Evolutionary conservation across 176 grass and related monocot species (phyloP).

Genomic region (Pharus latifolius): DNA sequence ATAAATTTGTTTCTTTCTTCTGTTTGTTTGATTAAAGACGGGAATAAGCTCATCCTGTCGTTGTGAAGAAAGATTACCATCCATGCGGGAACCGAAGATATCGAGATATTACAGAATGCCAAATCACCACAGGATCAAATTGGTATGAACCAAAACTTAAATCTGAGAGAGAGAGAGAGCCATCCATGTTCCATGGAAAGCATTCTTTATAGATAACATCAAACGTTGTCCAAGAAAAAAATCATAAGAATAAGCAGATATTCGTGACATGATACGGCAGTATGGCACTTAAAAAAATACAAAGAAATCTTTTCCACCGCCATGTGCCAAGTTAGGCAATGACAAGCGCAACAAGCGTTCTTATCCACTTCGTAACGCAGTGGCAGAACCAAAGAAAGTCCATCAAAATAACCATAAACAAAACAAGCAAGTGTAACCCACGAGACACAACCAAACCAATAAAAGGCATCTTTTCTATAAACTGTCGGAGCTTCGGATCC

Average conservation of each 20-base stretch:
- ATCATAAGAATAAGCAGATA: background rate
- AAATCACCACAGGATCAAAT: background rate
- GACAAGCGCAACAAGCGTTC: background rate
- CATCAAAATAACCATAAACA: background rate
- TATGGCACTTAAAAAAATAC: background rate
- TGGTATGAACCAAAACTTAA: background rate
- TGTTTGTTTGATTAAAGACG: too few species aligned
- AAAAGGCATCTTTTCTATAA: background rate
- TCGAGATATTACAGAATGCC: background rate
- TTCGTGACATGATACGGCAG: too few species aligned
- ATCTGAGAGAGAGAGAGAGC: background rate
- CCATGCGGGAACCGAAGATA: constrained; percentile 1
- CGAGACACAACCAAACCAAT: background rate
- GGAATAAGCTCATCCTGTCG: background rate
- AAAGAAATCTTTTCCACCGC: background rate
- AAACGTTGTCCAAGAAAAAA: background rate
- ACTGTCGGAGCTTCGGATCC: too few species aligned
- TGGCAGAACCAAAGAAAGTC: background rate
- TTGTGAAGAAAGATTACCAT: constrained; percentile 11
- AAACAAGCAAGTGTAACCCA: background rate
- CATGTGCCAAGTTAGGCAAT: too few species aligned
- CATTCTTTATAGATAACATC: background rate
- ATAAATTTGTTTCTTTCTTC: background rate
- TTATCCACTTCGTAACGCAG: background rate
- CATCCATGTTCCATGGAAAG: too few species aligned